Evolutionary conservation across 495 filamentous ascomycete genomes (phyloP).

Genomic region (Delitschia confertaspora): DNA sequence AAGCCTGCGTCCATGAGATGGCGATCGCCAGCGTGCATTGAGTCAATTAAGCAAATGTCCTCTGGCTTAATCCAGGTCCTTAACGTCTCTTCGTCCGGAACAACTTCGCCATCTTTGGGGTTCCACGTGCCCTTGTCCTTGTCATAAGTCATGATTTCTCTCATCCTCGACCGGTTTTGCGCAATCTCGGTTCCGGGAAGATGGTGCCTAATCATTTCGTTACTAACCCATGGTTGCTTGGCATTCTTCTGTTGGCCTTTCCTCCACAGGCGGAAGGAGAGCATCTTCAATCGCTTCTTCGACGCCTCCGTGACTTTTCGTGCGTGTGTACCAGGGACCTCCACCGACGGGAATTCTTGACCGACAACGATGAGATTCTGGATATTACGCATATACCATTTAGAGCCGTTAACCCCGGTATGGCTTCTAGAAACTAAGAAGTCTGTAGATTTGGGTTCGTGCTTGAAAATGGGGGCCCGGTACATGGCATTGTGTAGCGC

Average conservation of each 20-base stretch:
- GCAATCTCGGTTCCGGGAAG: constrained; percentile 79
- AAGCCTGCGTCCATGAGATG: constrained; percentile 77
- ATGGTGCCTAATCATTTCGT: constrained; percentile 62
- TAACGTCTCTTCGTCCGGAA: constrained; percentile 69
- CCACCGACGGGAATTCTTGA: constrained; percentile 81
- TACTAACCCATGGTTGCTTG: constrained; percentile 28
- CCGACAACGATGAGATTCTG: constrained; percentile 85
- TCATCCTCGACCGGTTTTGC: constrained; percentile 90
- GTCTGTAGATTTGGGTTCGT: constrained; percentile 66
- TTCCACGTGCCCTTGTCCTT: constrained; percentile 80
- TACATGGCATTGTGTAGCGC: constrained; percentile 94
- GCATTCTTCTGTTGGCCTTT: constrained; percentile 48
- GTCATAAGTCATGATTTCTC: constrained; percentile 85
- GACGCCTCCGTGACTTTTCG: constrained; percentile 88
- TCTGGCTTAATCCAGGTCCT: constrained; percentile 86
- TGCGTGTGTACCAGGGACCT: constrained; percentile 87
- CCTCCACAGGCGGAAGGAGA: constrained; percentile 75
- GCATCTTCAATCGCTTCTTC: constrained; percentile 93
- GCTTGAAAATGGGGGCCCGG: constrained; percentile 84
- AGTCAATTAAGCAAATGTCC: constrained; percentile 85
- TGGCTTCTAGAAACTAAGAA: constrained; percentile 78
- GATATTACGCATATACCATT: constrained; percentile 75
- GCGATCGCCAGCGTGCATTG: constrained; percentile 89
- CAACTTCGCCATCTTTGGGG: constrained; percentile 56
- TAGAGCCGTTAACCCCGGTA: constrained; percentile 61